Conservation (phyloP, 495 filamentous ascomycete genomes). For the Trichocladium uniseriatum region DNA sequence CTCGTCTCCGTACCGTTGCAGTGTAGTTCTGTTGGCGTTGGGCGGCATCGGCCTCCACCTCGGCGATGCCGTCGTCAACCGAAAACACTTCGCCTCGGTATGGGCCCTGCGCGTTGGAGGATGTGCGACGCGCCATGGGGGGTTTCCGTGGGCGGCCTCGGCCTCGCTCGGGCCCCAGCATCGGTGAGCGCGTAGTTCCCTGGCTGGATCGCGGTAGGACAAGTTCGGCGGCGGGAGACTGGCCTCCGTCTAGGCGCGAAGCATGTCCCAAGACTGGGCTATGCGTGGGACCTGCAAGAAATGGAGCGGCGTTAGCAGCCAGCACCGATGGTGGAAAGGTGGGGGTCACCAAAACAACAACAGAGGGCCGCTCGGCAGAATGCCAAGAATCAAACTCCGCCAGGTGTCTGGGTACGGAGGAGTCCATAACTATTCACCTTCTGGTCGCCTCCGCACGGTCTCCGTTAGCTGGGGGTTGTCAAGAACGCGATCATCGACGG, state of each 20-base stretch:
- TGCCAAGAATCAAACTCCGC: too few species aligned
- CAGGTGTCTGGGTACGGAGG: too few species aligned
- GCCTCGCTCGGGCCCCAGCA: constrained; percentile 48
- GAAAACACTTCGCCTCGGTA: constrained; percentile 85
- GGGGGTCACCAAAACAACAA: constrained; percentile 1
- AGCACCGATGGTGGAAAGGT: too few species aligned
- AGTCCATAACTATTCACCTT: constrained; percentile 27
- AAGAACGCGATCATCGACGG: constrained; percentile 25
- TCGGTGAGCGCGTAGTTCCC: constrained; percentile 37
- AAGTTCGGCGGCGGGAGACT: constrained; percentile 21
- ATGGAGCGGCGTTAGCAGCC: not conserved
- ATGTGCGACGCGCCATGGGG: constrained; percentile 56
- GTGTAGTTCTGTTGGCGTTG: constrained; percentile 38
- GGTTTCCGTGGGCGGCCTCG: constrained; percentile 60
- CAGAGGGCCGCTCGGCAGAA: not conserved
- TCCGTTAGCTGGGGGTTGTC: constrained; percentile 41
- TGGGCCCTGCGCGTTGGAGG: constrained; percentile 62
- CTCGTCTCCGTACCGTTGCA: constrained; percentile 65
- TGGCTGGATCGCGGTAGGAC: constrained; percentile 18
- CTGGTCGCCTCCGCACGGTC: constrained; percentile 39
- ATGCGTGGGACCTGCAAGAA: constrained; percentile 19
- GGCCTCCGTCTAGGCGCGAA: constrained; percentile 21
- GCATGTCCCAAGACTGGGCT: constrained; percentile 21
- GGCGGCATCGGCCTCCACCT: constrained; percentile 57
- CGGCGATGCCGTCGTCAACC: constrained; percentile 79